A percentile compares a stretch with the other conserved stretches of the same genome.
Conservation (phyloP, 192 early-diverging fungal species). For the Paraglomus brasilianum region DNA sequence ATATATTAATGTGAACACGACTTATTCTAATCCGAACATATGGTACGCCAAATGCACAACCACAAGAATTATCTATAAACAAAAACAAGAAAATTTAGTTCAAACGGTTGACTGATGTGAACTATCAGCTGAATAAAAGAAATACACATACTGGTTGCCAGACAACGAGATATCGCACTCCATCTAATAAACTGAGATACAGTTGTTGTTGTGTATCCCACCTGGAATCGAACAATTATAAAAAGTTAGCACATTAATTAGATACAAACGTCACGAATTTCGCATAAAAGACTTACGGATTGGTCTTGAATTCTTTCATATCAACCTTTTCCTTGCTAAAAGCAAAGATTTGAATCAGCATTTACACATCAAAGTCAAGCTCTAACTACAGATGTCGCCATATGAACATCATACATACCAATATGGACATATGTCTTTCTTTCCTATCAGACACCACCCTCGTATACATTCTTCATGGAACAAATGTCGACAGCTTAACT, state of each 20-base stretch:
- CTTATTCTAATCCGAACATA: slow-evolving; percentile 46
- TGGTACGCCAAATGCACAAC: slow-evolving; percentile 43
- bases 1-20: not conserved
- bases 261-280: not conserved
- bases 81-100: not conserved
- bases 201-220: slow-evolving; percentile 67
- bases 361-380: no score
- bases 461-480: slow-evolving; percentile 67
- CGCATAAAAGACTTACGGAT: slow-evolving; percentile 44
- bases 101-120: not conserved
- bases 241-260: not conserved
- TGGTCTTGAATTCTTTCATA: slow-evolving; percentile 59
- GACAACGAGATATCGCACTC: slow-evolving; percentile 52
- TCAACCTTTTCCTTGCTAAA: slow-evolving; percentile 63
- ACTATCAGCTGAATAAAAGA: not conserved
- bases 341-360: slow-evolving; percentile 1
- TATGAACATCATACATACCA: slow-evolving; percentile 37
- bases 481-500: slow-evolving; percentile 51
- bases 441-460: slow-evolving; percentile 63
- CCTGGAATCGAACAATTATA: slow-evolving; percentile 33
- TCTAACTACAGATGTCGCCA: not conserved
- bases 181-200: slow-evolving; percentile 59
- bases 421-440: slow-evolving; percentile 65
- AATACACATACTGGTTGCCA: slow-evolving; percentile 53
- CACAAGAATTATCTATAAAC: slow-evolving; percentile 45